Evolutionary conservation across 2,329 filamentous ascomycete species (phyloP).

Genomic region (Chaetoscypha palmicola): DNA sequence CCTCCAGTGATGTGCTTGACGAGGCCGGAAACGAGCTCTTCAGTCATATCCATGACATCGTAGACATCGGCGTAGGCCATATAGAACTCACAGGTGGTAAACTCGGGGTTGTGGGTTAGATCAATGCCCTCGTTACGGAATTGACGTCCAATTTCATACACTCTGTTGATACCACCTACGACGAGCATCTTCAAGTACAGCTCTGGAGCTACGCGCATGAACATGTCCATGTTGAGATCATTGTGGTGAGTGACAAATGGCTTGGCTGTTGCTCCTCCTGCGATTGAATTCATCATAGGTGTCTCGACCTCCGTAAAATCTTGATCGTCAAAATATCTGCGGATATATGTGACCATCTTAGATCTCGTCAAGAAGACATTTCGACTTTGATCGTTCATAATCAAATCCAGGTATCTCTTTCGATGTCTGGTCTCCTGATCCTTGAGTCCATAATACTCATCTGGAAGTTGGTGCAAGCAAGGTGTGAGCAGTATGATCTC

Average conservation of each 20-base stretch:
- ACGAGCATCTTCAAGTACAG: slow-evolving; percentile 93
- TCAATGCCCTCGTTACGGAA: slow-evolving; percentile 93
- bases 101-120: slow-evolving; percentile 95
- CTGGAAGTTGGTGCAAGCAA: slow-evolving; percentile 83
- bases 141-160: slow-evolving; percentile 92
- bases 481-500: slow-evolving; percentile 82
- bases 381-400: slow-evolving; percentile 82
- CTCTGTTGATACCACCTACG: slow-evolving; percentile 86
- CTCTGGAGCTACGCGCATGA: slow-evolving; percentile 90
- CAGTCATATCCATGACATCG: slow-evolving; percentile 84
- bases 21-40: slow-evolving; percentile 83
- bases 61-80: slow-evolving; percentile 88
- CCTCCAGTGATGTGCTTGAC: slow-evolving; percentile 84
- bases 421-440: slow-evolving; percentile 90
- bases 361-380: slow-evolving; percentile 78
- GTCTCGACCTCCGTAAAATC: slow-evolving; percentile 95
- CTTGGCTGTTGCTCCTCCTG: slow-evolving; percentile 90
- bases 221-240: slow-evolving; percentile 89
- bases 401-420: slow-evolving; percentile 88
- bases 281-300: slow-evolving; percentile 94
- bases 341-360: slow-evolving; percentile 84
- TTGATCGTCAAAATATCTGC: slow-evolving; percentile 75
- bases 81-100: slow-evolving; percentile 97
- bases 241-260: slow-evolving; percentile 96
- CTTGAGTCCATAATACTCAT: slow-evolving; percentile 90